These are phyloP conservation scores for Wickerhamiella siamensis DNA, from an alignment of 805 yeast genomes.

Conservation along the genomic window DNA sequence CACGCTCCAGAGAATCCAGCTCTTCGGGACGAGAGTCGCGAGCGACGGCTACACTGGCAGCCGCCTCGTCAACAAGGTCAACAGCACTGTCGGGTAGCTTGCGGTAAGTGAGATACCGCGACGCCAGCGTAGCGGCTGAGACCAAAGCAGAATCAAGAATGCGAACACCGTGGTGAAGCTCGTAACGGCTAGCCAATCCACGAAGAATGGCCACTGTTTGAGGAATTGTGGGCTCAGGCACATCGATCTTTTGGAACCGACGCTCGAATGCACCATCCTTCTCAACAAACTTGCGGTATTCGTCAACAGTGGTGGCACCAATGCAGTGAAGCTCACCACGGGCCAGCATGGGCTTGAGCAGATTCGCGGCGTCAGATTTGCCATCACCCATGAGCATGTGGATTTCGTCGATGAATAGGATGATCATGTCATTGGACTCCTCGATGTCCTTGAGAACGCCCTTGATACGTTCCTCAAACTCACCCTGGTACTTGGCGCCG, in stretches of 20 bases:
- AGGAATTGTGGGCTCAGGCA: constrained; percentile 78
- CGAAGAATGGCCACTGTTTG: constrained; percentile 93
- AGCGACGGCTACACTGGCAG: constrained; percentile 95
- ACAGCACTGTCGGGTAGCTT: constrained; percentile 95
- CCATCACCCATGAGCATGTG: constrained; percentile 99
- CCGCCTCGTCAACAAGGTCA: constrained; percentile 88
- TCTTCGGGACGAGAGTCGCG: constrained; percentile 97
- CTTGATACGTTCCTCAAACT: constrained; percentile 93
- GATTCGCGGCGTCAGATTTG: constrained; percentile 90
- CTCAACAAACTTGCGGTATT: constrained; percentile 81
- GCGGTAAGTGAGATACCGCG: constrained; percentile 87
- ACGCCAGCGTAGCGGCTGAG: constrained; percentile 86
- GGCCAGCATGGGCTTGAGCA: constrained; percentile 92
- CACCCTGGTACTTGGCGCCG: constrained; percentile 98
- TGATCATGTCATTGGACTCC: constrained; percentile 69
- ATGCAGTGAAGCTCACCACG: constrained; percentile 93
- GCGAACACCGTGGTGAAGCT: constrained; percentile 94
- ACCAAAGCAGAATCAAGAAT: constrained; percentile 90
- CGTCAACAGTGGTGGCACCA: constrained; percentile 95
- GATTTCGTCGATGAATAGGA: constrained; percentile 90
- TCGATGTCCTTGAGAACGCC: constrained; percentile 93
- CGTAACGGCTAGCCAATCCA: constrained; percentile 90
- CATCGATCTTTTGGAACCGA: constrained; percentile 95
- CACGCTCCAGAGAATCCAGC: constrained; percentile 84
- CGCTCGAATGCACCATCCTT: constrained; percentile 98